A percentile compares a stretch with the other conserved stretches of the same genome.
phyloP scores from a whole-genome alignment of 495 filamentous ascomycete genomes.

The Niebla homalea region DNA sequence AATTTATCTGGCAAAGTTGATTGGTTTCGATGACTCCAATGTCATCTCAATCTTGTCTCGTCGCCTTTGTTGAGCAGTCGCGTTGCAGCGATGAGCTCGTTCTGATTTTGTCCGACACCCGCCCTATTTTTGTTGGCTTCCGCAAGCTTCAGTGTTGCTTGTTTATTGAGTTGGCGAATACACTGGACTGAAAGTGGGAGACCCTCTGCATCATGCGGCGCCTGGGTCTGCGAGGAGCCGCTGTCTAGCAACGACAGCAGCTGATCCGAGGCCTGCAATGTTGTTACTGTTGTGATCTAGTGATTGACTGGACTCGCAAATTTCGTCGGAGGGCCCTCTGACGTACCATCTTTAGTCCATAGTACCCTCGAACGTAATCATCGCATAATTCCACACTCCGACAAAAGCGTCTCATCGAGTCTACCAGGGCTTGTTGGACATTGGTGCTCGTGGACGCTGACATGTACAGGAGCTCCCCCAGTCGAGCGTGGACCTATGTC shows the following conservation, averaged over 20 bases:
- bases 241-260: slow-evolving; percentile 3
- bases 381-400: slow-evolving; percentile 88
- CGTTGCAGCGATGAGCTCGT: slow-evolving; percentile 66
- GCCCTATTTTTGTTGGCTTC: slow-evolving; percentile 59
- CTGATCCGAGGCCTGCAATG: slow-evolving; percentile 12
- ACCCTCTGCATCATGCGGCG: slow-evolving; percentile 4
- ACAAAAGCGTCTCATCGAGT: slow-evolving; percentile 70
- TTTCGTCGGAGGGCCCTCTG: neutral
- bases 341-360: slow-evolving; percentile 71
- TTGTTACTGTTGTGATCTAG: neutral
- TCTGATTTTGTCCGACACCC: slow-evolving; percentile 54
- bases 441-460: slow-evolving; percentile 32
- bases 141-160: slow-evolving; percentile 59
- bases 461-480: slow-evolving; percentile 73
- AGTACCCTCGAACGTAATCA: slow-evolving; percentile 81
- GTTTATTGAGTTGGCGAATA: slow-evolving; percentile 53
- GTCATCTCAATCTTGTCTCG: slow-evolving; percentile 9
- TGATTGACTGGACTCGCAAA: neutral
- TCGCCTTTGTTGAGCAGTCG: slow-evolving; percentile 44
- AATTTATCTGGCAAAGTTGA: too few species aligned
- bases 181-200: slow-evolving; percentile 31
- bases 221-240: neutral
- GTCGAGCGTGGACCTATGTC: slow-evolving; percentile 64
- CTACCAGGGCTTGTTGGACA: slow-evolving; percentile 40
- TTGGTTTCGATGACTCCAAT: too few species aligned